Conservation (phyloP, 805 yeast genomes). For the Candida xiaguanensis region DNA sequence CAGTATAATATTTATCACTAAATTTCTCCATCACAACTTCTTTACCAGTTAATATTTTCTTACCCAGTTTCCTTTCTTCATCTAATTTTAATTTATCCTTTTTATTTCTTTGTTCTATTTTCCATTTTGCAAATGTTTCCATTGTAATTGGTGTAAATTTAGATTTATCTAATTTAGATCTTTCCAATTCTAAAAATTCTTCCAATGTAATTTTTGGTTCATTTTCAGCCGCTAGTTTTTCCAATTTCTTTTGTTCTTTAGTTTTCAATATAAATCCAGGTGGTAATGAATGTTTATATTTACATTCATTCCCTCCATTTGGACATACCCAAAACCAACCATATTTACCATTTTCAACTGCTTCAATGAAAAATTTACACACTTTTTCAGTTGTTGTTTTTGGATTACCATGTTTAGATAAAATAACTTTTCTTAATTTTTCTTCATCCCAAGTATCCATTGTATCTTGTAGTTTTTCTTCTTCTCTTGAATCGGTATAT, state of each 20-base stretch:
- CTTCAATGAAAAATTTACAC: conserved; percentile 91
- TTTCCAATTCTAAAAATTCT: conserved; percentile 92
- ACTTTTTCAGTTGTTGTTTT: conserved; percentile 92
- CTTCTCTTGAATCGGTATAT: conserved; percentile 80
- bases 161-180: conserved; percentile 72
- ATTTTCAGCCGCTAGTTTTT: conserved; percentile 75
- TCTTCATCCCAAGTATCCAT: conserved; percentile 98
- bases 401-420: conserved; percentile 92
- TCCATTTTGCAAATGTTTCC: conserved; percentile 81
- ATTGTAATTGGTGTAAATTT: conserved; percentile 83
- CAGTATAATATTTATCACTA: conserved; percentile 51
- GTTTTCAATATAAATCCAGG: conserved; percentile 96
- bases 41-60: conserved; percentile 59
- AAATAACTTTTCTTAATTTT: conserved; percentile 79
- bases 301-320: conserved; percentile 88
- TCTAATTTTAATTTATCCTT: conserved; percentile 40
- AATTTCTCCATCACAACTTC: conserved; percentile 63
- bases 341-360: conserved; percentile 94
- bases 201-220: conserved; percentile 92
- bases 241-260: conserved; percentile 89
- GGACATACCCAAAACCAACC: conserved; percentile 99
- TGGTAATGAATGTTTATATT: conserved; percentile 92
- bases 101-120: conserved; percentile 59
- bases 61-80: conserved; percentile 33
- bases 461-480: conserved; percentile 70